A percentile compares a stretch with the other conserved stretches of the same genome.
These are phyloP conservation scores for Akanthomyces lecanii DNA, from an alignment of 2,329 filamentous ascomycete species.

Conservation along the genomic window DNA sequence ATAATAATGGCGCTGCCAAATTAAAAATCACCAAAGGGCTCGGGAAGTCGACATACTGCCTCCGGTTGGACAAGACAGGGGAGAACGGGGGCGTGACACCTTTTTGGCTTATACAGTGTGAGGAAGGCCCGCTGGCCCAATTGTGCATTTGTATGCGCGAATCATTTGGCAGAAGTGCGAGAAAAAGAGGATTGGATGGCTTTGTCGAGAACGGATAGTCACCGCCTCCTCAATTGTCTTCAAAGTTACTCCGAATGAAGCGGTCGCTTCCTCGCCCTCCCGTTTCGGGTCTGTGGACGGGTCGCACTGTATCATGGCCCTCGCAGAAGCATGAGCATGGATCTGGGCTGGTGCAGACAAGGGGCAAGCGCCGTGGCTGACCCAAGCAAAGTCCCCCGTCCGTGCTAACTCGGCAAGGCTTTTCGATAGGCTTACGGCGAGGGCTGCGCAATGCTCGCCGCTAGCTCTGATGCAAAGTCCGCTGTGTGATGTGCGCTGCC, in stretches of 20 bases:
- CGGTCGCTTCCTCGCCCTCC: neutral
- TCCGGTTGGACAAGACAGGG: constrained; percentile 6
- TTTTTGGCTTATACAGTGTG: neutral
- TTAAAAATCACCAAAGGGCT: neutral
- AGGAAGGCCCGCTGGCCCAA: neutral
- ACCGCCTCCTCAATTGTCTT: neutral
- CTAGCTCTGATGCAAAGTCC: constrained; percentile 15
- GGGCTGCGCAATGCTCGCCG: constrained; percentile 22
- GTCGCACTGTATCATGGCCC: neutral
- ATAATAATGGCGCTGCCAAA: neutral
- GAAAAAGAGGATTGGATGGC: neutral
- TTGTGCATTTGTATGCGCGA: neutral
- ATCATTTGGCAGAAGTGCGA: neutral
- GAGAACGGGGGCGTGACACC: constrained; percentile 1
- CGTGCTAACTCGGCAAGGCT: constrained; percentile 25
- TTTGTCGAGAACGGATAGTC: neutral
- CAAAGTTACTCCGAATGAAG: neutral
- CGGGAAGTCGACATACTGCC: neutral
- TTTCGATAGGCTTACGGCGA: constrained; percentile 30
- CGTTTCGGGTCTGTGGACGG: neutral
- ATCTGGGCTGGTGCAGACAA: neutral
- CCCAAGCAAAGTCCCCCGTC: neutral
- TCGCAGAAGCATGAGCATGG: neutral
- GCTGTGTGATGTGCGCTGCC: neutral
- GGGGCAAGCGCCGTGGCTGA: neutral